phyloP scores from a whole-genome alignment of 2,329 filamentous ascomycete genomes.

The Tolypocladium endophyticum region DNA sequence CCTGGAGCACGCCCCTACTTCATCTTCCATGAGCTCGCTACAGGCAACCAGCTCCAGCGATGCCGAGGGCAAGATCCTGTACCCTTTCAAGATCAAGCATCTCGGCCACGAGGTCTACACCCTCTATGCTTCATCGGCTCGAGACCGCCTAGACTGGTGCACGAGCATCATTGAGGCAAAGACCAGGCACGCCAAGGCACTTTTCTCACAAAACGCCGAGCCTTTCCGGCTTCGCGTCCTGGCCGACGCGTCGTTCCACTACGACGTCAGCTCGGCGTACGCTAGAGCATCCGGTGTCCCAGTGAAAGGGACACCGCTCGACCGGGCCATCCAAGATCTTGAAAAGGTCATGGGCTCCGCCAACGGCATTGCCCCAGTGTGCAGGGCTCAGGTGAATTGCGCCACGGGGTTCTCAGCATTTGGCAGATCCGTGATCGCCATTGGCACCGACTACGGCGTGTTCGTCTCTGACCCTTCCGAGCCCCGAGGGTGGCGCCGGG shows the following conservation, averaged over 20 bases:
- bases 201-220: slow-evolving; percentile 88
- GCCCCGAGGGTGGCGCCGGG: slow-evolving; percentile 81
- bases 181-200: slow-evolving; percentile 78
- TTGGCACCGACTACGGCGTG: slow-evolving; percentile 91
- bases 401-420: slow-evolving; percentile 80
- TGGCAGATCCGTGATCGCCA: slow-evolving; percentile 78
- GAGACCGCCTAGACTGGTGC: slow-evolving; percentile 79
- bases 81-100: slow-evolving; percentile 93
- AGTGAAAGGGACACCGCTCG: slow-evolving; percentile 83
- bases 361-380: slow-evolving; percentile 65
- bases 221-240: slow-evolving; percentile 88
- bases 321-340: slow-evolving; percentile 81
- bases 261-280: slow-evolving; percentile 51
- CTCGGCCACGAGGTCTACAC: slow-evolving; percentile 89
- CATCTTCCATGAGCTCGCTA: slow-evolving; percentile 51
- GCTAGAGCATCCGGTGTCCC: slow-evolving; percentile 56
- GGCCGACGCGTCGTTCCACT: slow-evolving; percentile 83
- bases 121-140: slow-evolving; percentile 68
- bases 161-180: slow-evolving; percentile 91
- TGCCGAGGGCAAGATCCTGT: slow-evolving; percentile 73
- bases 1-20: slow-evolving; percentile 59
- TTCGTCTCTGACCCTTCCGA: slow-evolving; percentile 83
- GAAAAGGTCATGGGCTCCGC: slow-evolving; percentile 66
- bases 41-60: slow-evolving; percentile 44
- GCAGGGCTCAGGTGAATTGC: slow-evolving; percentile 81